A percentile compares a stretch with the other conserved stretches of the same genome.
phyloP scores from a whole-genome alignment of 208 protist genomes.

The Leishmania amazonensis region DNA sequence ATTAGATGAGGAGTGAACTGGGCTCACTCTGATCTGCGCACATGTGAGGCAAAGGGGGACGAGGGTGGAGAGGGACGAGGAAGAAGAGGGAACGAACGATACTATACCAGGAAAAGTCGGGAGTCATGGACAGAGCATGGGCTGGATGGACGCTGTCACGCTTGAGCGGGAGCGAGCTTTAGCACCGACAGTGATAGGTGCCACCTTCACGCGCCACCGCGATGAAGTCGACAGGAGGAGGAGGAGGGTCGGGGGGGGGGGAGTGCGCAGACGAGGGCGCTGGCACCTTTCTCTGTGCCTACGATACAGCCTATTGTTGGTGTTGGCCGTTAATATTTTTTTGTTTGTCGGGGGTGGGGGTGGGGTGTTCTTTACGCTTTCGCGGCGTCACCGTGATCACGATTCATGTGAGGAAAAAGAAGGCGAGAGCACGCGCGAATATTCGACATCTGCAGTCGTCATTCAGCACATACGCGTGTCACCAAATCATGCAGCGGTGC shows the following conservation, averaged over 20 bases:
- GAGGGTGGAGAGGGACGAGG: not conserved
- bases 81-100: not conserved
- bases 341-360: not conserved
- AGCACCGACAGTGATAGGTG: not conserved
- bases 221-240: not conserved
- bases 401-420: constrained; percentile 6
- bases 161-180: not conserved
- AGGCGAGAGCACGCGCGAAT: constrained; percentile 8
- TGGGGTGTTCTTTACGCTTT: not conserved
- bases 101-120: not conserved
- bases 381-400: not conserved
- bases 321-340: not conserved
- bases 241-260: not conserved
- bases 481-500: not conserved
- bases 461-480: not conserved
- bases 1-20: not conserved
- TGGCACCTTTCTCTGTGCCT: not conserved
- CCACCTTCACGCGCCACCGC: not conserved
- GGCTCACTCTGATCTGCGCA: not conserved
- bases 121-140: not conserved
- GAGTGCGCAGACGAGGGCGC: not conserved
- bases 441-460: not conserved
- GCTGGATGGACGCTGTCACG: not conserved
- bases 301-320: not conserved
- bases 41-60: not conserved